Conservation (phyloP, 371 early-diverging fungal genomes). For the Mortierella sp. region DNA sequence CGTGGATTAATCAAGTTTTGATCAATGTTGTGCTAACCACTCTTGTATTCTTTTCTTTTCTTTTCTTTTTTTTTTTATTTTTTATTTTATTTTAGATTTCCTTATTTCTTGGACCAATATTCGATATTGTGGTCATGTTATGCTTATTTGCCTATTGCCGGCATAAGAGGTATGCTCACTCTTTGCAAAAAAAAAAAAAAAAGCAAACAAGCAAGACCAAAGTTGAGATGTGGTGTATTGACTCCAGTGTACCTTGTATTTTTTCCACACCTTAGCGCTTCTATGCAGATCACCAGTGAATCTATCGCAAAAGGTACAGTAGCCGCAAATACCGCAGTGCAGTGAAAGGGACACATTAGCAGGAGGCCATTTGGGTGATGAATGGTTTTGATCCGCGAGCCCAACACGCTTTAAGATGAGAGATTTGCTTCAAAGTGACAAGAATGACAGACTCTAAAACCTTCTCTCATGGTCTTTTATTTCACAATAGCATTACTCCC, state of each 20-base stretch:
- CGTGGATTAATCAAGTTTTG: no score
- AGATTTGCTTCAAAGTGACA: not conserved
- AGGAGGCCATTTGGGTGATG: no score
- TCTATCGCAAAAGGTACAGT: conserved; percentile 48
- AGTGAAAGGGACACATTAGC: no score
- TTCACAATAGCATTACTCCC: conserved; percentile 32
- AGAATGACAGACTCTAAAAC: conserved; percentile 13
- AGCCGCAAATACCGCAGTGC: no score
- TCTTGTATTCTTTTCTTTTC: not conserved
- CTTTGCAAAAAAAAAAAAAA: no score
- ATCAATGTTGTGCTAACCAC: no score
- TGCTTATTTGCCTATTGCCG: conserved; percentile 49
- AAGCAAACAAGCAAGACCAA: no score
- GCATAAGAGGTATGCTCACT: conserved; percentile 42
- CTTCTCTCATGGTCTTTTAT: not conserved
- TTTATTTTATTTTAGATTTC: conserved; percentile 26
- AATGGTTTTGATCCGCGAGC: no score
- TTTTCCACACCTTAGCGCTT: conserved; percentile 23
- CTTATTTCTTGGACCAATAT: conserved; percentile 41
- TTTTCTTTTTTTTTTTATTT: no score
- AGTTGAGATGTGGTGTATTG: no score
- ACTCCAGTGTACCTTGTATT: no score
- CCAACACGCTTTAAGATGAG: no score
- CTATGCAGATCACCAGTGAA: conserved; percentile 47
- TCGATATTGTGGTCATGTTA: conserved; percentile 51